These are phyloP conservation scores for Solidago caesia DNA, from an alignment of 129 eudicot species.

Conservation along the genomic window DNA sequence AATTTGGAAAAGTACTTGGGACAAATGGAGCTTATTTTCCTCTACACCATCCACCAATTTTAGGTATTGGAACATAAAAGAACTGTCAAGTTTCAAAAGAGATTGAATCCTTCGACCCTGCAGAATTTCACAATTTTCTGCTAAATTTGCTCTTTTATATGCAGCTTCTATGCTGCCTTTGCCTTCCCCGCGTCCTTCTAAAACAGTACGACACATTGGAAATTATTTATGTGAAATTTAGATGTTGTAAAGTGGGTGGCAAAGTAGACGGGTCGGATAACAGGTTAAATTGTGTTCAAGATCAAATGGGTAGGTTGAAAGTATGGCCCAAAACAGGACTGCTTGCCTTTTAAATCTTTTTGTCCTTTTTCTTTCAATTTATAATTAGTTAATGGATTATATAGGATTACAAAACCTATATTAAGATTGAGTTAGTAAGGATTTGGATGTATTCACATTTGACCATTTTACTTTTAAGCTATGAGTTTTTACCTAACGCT, in stretches of 20 bases:
- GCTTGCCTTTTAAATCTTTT: too few species aligned
- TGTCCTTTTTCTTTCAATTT: too few species aligned
- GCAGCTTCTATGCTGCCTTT: slow-evolving; percentile 22
- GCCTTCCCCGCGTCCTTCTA: slow-evolving; percentile 45
- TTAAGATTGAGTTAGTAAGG: too few species aligned
- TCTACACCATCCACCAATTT: slow-evolving; percentile 19
- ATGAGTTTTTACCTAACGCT: too few species aligned
- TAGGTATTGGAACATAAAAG: slow-evolving; percentile 21
- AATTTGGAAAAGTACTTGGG: background rate
- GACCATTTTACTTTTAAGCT: too few species aligned
- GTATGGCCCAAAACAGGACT: too few species aligned
- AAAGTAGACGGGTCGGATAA: background rate
- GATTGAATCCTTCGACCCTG: slow-evolving; percentile 21
- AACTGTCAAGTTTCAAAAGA: slow-evolving; percentile 13
- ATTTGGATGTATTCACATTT: too few species aligned
- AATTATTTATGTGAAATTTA: background rate
- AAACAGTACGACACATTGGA: slow-evolving; percentile 9
- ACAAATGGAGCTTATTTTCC: slow-evolving; percentile 21
- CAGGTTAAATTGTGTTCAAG: background rate
- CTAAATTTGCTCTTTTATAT: slow-evolving; percentile 10
- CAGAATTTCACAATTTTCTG: slow-evolving; percentile 11
- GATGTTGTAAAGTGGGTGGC: background rate
- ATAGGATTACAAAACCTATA: too few species aligned
- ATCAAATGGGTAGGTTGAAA: background rate
- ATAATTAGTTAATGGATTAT: too few species aligned